phyloP scores from a whole-genome alignment of 495 filamentous ascomycete genomes.

The Arthonia radiata region DNA sequence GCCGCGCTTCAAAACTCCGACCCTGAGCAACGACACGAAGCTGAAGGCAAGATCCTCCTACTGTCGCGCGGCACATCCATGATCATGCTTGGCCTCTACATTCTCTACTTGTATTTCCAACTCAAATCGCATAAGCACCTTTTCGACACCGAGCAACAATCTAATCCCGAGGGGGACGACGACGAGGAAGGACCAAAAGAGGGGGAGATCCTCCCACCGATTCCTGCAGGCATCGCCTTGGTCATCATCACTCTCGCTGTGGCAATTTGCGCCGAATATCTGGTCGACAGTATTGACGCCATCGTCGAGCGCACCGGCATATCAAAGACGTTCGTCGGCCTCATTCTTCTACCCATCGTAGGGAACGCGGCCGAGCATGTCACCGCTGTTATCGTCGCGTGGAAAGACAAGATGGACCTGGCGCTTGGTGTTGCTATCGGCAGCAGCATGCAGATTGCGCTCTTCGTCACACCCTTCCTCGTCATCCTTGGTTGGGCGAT shows the following conservation, averaged over 20 bases:
- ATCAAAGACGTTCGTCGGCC: slow-evolving; percentile 88
- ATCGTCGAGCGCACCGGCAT: slow-evolving; percentile 66
- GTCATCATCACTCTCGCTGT: slow-evolving; percentile 59
- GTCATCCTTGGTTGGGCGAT: slow-evolving; percentile 88
- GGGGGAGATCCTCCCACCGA: slow-evolving; percentile 36
- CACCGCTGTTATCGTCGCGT: slow-evolving; percentile 74
- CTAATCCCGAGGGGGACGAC: slow-evolving; percentile 15
- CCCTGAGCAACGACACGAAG: too few species aligned
- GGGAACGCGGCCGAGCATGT: slow-evolving; percentile 96
- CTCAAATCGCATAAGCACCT: slow-evolving; percentile 55
- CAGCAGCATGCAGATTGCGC: slow-evolving; percentile 78
- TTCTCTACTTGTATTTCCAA: slow-evolving; percentile 80
- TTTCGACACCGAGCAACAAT: slow-evolving; percentile 29
- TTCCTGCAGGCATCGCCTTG: slow-evolving; percentile 47
- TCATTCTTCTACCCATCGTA: slow-evolving; percentile 88
- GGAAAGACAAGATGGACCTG: slow-evolving; percentile 94
- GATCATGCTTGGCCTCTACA: slow-evolving; percentile 69
- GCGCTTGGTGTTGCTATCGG: slow-evolving; percentile 88
- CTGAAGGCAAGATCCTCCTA: slow-evolving; percentile 29
- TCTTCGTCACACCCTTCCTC: slow-evolving; percentile 74
- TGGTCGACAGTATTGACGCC: slow-evolving; percentile 78
- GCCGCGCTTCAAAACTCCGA: slow-evolving; percentile 22
- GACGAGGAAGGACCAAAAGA: slow-evolving; percentile 22
- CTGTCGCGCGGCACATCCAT: slow-evolving; percentile 80
- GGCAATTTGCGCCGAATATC: slow-evolving; percentile 77